Evolutionary conservation across 2,329 filamentous ascomycete species (phyloP).

Genomic region (Rugonectria rugulosa): DNA sequence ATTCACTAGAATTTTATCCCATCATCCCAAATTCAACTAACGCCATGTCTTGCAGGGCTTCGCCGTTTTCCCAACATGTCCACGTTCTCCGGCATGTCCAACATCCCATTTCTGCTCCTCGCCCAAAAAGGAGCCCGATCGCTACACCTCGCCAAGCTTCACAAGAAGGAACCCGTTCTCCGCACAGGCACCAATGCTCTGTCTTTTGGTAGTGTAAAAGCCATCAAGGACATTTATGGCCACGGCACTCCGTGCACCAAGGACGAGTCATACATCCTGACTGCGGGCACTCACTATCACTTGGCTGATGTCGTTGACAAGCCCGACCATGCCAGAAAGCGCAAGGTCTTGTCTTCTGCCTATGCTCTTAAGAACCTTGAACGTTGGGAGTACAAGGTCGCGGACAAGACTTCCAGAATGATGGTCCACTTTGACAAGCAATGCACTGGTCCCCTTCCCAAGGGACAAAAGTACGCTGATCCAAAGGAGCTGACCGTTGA

Average conservation of each 20-base stretch:
- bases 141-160: slow-evolving; percentile 55
- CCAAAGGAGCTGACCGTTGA: slow-evolving; percentile 56
- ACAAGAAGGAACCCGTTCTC: slow-evolving; percentile 49
- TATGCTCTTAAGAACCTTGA: slow-evolving; percentile 63
- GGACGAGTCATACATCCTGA: slow-evolving; percentile 53
- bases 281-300: slow-evolving; percentile 57
- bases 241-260: slow-evolving; percentile 59
- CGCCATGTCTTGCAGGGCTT: slow-evolving; percentile 2
- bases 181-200: slow-evolving; percentile 36
- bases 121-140: slow-evolving; percentile 48
- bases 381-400: slow-evolving; percentile 62
- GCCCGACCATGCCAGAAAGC: slow-evolving; percentile 59
- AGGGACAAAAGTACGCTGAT: slow-evolving; percentile 31
- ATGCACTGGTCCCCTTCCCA: slow-evolving; percentile 48
- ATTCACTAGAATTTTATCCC: background rate
- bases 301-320: slow-evolving; percentile 61
- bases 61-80: slow-evolving; percentile 33
- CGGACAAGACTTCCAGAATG: slow-evolving; percentile 56
- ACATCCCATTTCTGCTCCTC: slow-evolving; percentile 28
- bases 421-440: slow-evolving; percentile 53
- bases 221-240: slow-evolving; percentile 47
- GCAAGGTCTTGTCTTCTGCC: slow-evolving; percentile 57
- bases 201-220: slow-evolving; percentile 34
- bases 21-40: background rate
- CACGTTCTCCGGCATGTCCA: slow-evolving; percentile 28